Evolutionary conservation across 192 early-diverging fungal genomes (phyloP).

Genomic region (Coemansia asiatica): DNA sequence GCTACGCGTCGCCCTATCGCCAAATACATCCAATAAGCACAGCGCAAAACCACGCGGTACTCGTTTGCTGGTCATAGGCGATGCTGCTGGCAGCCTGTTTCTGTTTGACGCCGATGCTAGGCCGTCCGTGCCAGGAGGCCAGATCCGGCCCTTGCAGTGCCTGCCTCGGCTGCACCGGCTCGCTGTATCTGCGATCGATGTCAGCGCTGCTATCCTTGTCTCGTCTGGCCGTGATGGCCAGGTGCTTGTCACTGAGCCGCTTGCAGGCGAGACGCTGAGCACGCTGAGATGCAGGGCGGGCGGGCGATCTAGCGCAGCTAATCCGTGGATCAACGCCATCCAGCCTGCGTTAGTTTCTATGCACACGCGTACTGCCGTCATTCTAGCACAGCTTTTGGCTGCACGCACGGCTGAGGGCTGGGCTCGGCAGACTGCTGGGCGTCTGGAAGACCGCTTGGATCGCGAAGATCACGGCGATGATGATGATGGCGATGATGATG

Average conservation of each 20-base stretch:
- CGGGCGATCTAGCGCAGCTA: constrained; percentile 9
- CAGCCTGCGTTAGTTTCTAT: constrained; percentile 13
- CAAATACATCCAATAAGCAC: background rate
- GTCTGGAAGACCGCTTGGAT: background rate
- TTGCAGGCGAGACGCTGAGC: constrained; percentile 15
- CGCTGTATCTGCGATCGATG: constrained; percentile 26
- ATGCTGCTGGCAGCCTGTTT: constrained; percentile 31
- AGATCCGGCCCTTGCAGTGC: constrained; percentile 6
- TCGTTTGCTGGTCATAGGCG: constrained; percentile 33
- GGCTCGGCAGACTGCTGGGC: background rate
- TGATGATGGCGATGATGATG: background rate
- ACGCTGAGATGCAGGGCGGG: constrained; percentile 23
- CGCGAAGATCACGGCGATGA: background rate
- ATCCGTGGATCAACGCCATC: constrained; percentile 8
- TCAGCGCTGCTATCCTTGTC: constrained; percentile 25
- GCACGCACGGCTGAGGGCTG: constrained; percentile 14
- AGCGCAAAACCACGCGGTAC: background rate
- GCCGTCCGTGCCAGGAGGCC: background rate
- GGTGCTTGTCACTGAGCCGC: constrained; percentile 23
- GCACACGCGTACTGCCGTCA: constrained; percentile 10
- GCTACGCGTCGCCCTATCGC: constrained; percentile 9
- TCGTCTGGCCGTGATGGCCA: constrained; percentile 40
- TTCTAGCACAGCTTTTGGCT: constrained; percentile 20
- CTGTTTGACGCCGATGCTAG: constrained; percentile 24
- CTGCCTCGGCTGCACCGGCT: constrained; percentile 30